Base-by-base conservation (phyloP, 2,329 filamentous ascomycete species). In the Xylaria sp. region DNA sequence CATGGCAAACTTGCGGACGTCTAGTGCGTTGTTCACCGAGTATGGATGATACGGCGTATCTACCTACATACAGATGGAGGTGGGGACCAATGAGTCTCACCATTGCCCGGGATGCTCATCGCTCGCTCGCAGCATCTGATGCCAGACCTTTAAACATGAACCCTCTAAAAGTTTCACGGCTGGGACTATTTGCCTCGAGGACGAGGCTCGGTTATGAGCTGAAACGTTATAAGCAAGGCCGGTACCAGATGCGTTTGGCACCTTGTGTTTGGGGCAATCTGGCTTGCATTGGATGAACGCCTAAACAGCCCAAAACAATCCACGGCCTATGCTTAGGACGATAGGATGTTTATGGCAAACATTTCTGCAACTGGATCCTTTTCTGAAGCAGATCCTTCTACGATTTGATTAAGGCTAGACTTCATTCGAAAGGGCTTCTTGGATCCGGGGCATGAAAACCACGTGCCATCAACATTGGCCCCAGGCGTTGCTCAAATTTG, bases 401-500 rank as follows among this genome's bases (percentile, higher is more conserved):
- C 6, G 15, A 20, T 54, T 9, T 18, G 31, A 23, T 13, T n/a
- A 63, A n/a, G 13, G n/a, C n/a, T 18, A 20, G 2, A 54, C 3
- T 39, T 78, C 81, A 84, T 67, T 86, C 84, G 55, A 86, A 86
- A 2, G 84, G 84, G 69, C 79, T 84, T 2, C 67, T 71, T 5
- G 87, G 86, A 41, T 84, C 78, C 7, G 70, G 51, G 12, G 77
- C 73, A 31, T 68, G 72, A 18, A 74, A 73, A 6, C 78, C 78
- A 31, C 77, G 76, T 28, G 70, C 68, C 56, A 75, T 74, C 59
- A 80, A 67, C 69, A 77, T 78, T 2, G 77, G 73, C 3, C 67
- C 75, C 0, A 80, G 67, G 9, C 75, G 75, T 39, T 78, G 76
- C 39, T 80, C 78, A 28, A 79, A 69, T 62, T 71, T 78, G 8